Percentiles rank a stretch among this genome's conserved stretches.
Evolutionary conservation across 257 asterid species (phyloP).

Genomic region (Solanum chilense): DNA sequence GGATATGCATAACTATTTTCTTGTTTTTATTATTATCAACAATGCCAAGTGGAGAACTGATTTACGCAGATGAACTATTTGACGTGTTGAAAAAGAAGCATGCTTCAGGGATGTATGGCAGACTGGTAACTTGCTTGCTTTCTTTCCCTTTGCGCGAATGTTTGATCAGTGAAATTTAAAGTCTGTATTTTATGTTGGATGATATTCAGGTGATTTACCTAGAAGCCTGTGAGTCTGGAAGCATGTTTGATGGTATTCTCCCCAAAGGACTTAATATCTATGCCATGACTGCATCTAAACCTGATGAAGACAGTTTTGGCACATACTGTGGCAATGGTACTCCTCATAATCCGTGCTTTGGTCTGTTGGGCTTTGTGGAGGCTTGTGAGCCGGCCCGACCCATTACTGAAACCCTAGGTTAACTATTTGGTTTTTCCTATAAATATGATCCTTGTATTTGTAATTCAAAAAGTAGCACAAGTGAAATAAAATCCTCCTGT

Average conservation of each 20-base stretch:
- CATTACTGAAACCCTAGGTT: no score
- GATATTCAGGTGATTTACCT: constrained; percentile 59
- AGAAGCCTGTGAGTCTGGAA: constrained; percentile 95
- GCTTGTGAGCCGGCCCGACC: no score
- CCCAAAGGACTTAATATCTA: constrained; percentile 74
- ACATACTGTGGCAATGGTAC: constrained; percentile 87
- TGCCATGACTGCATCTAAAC: constrained; percentile 86
- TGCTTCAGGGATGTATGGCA: constrained; percentile 73
- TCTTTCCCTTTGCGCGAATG: neutral
- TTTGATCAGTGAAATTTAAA: neutral
- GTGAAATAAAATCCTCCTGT: no score
- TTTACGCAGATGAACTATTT: constrained; percentile 59
- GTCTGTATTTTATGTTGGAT: neutral
- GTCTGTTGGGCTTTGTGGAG: no score
- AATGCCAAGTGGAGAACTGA: constrained; percentile 58
- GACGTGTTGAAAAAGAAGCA: constrained; percentile 57
- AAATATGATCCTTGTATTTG: no score
- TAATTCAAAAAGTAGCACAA: no score
- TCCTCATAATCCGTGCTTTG: constrained; percentile 66
- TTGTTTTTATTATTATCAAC: constrained; percentile 17
- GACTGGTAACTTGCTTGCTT: constrained; percentile 40
- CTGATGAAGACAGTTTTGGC: constrained; percentile 92
- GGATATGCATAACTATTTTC: neutral
- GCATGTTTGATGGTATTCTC: constrained; percentile 88
- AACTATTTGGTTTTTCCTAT: no score